phyloP scores from a whole-genome alignment of 2,329 filamentous ascomycete species.

The Fusarium nurragi region DNA sequence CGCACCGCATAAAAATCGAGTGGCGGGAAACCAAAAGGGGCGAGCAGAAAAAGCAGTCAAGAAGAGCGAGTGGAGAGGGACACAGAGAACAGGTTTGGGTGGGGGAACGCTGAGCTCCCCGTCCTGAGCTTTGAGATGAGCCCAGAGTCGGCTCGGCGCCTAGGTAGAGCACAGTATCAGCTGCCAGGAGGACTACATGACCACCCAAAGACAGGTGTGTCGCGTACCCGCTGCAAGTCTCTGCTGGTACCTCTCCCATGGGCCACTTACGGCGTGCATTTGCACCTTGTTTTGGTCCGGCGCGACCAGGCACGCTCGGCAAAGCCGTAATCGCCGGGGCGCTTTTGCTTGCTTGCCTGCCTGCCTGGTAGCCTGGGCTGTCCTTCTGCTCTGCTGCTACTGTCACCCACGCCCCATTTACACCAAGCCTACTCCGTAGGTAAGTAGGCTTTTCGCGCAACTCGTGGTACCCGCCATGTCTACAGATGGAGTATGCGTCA shows the following conservation, averaged over 20 bases:
- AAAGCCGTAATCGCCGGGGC: slow-evolving; percentile 35
- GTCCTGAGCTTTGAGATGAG: slow-evolving; percentile 34
- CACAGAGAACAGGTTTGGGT: slow-evolving; percentile 38
- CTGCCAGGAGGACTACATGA: slow-evolving; percentile 46
- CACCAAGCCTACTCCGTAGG: slow-evolving; percentile 7
- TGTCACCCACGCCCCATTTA: slow-evolving; percentile 21
- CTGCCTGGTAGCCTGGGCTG: slow-evolving; percentile 23
- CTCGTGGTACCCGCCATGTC: slow-evolving; percentile 42
- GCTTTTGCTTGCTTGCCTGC: slow-evolving; percentile 33
- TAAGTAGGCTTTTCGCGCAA: slow-evolving; percentile 17
- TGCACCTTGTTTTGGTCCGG: slow-evolving; percentile 43
- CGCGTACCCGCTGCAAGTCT: slow-evolving; percentile 51
- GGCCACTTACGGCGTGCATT: slow-evolving; percentile 41
- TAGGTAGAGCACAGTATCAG: slow-evolving; percentile 54
- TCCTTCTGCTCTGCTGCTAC: slow-evolving; percentile 3
- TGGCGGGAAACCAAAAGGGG: slow-evolving; percentile 32
- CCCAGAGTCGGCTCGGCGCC: slow-evolving; percentile 26
- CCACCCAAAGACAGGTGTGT: slow-evolving; percentile 49
- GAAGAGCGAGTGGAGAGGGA: slow-evolving; percentile 46
- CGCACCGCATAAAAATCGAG: slow-evolving; percentile 21
- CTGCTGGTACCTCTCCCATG: slow-evolving; percentile 46
- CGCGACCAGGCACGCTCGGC: slow-evolving; percentile 42
- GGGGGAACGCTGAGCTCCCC: slow-evolving; percentile 48
- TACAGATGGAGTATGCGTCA: slow-evolving; percentile 41
- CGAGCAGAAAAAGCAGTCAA: slow-evolving; percentile 20